These are phyloP conservation scores for Blastocystis sp. DNA, from an alignment of 352 stramenopile genomes.

Conservation along the genomic window DNA sequence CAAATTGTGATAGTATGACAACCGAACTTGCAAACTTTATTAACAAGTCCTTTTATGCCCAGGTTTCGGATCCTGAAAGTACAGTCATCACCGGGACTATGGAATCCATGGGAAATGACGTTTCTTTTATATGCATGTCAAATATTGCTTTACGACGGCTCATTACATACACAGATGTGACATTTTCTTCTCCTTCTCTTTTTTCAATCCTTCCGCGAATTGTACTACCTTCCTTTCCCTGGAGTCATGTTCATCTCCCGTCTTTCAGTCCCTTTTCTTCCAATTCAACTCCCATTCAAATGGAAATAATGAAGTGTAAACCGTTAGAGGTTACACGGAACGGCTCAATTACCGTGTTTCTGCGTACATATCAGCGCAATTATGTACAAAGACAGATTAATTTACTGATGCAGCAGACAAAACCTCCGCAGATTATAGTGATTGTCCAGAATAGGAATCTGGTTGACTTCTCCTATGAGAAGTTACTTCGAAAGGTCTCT, in stretches of 20 bases:
- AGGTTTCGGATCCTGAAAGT: background rate
- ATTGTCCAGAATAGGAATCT: constrained; percentile 44
- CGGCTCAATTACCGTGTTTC: constrained; percentile 33
- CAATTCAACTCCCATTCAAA: background rate
- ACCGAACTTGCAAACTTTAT: background rate
- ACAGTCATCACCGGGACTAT: background rate
- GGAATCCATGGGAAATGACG: background rate
- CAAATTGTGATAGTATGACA: background rate
- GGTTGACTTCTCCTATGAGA: background rate
- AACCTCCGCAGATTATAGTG: background rate
- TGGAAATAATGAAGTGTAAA: background rate
- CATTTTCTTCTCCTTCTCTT: background rate
- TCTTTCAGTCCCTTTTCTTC: background rate
- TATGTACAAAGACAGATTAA: constrained; percentile 4
- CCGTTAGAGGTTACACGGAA: background rate
- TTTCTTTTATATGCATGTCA: background rate
- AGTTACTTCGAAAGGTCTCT: background rate
- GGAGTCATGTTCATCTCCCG: background rate
- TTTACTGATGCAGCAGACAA: background rate
- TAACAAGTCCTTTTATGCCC: background rate
- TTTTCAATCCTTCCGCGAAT: background rate
- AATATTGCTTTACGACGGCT: constrained; percentile 8
- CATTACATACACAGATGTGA: background rate
- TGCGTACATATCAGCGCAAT: constrained; percentile 1
- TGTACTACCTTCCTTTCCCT: background rate